phyloP scores from a whole-genome alignment of 495 filamentous ascomycete species.

The Cetradonia linearis region DNA sequence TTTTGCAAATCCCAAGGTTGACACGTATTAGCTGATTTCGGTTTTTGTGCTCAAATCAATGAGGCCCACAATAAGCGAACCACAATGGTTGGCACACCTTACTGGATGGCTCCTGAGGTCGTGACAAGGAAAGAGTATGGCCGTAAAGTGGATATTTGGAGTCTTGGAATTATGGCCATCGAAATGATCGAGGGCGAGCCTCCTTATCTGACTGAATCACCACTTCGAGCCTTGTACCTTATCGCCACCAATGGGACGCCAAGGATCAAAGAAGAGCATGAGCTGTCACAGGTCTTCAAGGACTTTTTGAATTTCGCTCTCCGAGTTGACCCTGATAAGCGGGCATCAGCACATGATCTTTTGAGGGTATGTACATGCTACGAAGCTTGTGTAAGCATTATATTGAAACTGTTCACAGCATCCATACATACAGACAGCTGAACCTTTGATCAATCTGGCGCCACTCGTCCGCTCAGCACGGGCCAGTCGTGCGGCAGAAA shows the following conservation, averaged over 20 bases:
- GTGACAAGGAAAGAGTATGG: conserved; percentile 97
- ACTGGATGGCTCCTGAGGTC: conserved; percentile 99
- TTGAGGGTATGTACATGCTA: conserved; percentile 55
- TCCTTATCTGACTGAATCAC: conserved; percentile 91
- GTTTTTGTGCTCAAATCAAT: conserved; percentile 98
- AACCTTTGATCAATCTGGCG: conserved; percentile 62
- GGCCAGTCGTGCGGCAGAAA: conserved; percentile 72
- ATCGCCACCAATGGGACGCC: conserved; percentile 98
- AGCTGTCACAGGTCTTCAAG: conserved; percentile 66
- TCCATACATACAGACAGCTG: conserved; percentile 70
- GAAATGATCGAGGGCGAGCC: conserved; percentile 99
- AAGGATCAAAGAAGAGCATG: conserved; percentile 84
- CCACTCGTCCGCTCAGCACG: conserved; percentile 83
- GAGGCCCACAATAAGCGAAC: conserved; percentile 94
- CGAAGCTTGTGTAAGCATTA: conserved; percentile 3
- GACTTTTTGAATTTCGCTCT: conserved; percentile 86
- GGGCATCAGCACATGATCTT: conserved; percentile 86
- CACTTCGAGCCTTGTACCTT: conserved; percentile 83
- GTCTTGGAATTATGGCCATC: conserved; percentile 98
- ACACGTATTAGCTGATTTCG: conserved; percentile 73
- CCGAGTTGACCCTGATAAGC: conserved; percentile 93
- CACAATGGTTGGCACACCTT: conserved; percentile 97
- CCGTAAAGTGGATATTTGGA: conserved; percentile 98
- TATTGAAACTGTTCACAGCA: conserved; percentile 52
- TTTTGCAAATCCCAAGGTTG: conserved; percentile 25